These are phyloP conservation scores for Solanum peruvianum DNA, from an alignment of 257 asterid genomes.

Conservation along the genomic window DNA sequence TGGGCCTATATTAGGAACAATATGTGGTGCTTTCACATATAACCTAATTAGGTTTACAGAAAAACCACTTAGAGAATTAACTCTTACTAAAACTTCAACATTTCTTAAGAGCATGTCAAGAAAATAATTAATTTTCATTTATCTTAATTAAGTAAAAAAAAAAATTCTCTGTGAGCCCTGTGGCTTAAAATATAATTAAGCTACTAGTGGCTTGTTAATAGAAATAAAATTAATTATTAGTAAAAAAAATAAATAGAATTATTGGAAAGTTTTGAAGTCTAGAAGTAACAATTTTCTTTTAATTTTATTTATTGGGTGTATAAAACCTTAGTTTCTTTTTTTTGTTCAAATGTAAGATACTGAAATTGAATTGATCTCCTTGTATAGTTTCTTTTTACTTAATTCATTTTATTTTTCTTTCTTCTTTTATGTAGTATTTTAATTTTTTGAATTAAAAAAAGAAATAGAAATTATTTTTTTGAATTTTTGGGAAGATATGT, in stretches of 20 bases:
- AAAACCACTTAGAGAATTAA: conserved; percentile 41
- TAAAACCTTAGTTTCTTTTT: neutral
- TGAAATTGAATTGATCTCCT: neutral
- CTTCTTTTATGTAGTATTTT: neutral
- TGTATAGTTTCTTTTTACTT: neutral
- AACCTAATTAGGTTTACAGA: conserved; percentile 53
- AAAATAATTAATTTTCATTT: neutral
- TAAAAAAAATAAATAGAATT: neutral
- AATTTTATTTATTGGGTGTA: neutral
- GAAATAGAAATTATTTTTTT: too few relatives aligned
- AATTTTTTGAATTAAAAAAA: neutral
- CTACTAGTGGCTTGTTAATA: neutral
- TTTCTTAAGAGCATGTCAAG: conserved; percentile 32
- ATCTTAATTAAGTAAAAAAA: neutral
- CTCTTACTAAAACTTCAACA: conserved; percentile 23
- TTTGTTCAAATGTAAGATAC: too few relatives aligned
- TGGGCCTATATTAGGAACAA: conserved; percentile 44
- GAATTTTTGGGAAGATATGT: neutral
- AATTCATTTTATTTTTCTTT: neutral
- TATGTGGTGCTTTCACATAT: conserved; percentile 41
- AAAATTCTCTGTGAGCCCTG: neutral
- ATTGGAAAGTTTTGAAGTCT: neutral
- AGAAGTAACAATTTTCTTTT: neutral
- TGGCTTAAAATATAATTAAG: neutral
- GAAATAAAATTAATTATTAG: neutral